These are phyloP conservation scores for Abelmoschus esculentus DNA, from an alignment of 345 rosid species.

Conservation along the genomic window DNA sequence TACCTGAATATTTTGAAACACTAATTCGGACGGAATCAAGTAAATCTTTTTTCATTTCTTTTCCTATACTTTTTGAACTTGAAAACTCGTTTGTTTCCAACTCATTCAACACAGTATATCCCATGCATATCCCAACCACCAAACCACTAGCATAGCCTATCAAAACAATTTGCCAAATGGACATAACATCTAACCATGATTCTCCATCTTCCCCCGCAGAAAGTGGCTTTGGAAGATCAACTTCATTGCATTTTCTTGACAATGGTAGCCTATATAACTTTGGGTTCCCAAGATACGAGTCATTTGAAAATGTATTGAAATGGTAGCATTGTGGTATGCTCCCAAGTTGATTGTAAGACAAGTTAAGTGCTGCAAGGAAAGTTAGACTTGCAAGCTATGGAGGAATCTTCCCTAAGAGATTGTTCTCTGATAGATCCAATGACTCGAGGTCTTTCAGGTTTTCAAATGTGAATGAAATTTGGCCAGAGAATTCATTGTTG, in stretches of 20 bases:
- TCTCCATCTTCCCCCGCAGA: not conserved
- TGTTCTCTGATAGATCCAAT: slow-evolving; percentile 19
- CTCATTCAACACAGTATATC: slow-evolving; percentile 1
- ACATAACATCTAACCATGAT: not conserved
- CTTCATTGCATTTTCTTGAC: not conserved
- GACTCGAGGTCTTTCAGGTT: not conserved
- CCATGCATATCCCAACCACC: not conserved
- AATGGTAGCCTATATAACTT: not conserved
- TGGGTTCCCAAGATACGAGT: not conserved
- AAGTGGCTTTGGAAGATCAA: not conserved
- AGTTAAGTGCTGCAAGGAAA: not conserved
- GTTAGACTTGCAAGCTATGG: not conserved
- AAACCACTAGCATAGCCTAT: slow-evolving; percentile 5
- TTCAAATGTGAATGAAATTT: not conserved
- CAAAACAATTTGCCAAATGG: not conserved
- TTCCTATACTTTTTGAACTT: no score
- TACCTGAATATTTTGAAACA: not conserved
- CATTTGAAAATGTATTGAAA: not conserved
- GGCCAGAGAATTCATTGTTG: slow-evolving; percentile 6
- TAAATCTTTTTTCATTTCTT: not conserved
- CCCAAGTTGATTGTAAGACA: slow-evolving; percentile 10
- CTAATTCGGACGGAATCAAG: not conserved
- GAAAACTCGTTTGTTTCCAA: not conserved
- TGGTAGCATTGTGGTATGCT: not conserved
- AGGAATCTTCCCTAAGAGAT: slow-evolving; percentile 20